Conservation (phyloP, 768 basidiomycete species). For the Rhizopogon rudus region DNA sequence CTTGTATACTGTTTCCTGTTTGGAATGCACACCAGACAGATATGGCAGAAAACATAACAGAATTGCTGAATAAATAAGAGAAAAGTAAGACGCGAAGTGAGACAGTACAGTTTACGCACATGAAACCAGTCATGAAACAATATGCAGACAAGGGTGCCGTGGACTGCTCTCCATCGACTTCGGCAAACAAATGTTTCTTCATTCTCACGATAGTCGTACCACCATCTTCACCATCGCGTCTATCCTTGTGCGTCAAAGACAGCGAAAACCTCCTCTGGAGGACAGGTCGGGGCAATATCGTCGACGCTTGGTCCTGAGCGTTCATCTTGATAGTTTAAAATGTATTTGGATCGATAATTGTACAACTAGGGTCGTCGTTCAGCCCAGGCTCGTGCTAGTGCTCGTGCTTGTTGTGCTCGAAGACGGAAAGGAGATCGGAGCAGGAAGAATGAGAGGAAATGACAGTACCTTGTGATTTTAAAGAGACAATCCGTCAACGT, state of each 20-base stretch:
- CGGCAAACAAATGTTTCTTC: slow-evolving; percentile 13
- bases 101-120: slow-evolving; percentile 38
- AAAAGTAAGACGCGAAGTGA: not conserved
- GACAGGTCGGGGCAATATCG: not conserved
- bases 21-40: slow-evolving; percentile 88
- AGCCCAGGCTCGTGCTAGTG: not conserved
- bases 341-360: not conserved
- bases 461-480: slow-evolving; percentile 12
- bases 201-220: slow-evolving; percentile 6
- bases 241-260: not conserved
- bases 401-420: slow-evolving; percentile 3
- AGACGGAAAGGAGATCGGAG: slow-evolving; percentile 7
- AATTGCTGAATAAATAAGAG: slow-evolving; percentile 40
- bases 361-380: not conserved
- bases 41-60: slow-evolving; percentile 70
- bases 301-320: not conserved
- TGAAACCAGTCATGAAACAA: slow-evolving; percentile 78
- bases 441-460: slow-evolving; percentile 8
- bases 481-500: slow-evolving; percentile 5
- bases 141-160: slow-evolving; percentile 55
- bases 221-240: slow-evolving; percentile 13
- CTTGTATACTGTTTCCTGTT: slow-evolving; percentile 73
- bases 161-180: slow-evolving; percentile 25
- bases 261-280: not conserved
- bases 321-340: not conserved